These are phyloP conservation scores for Botrytis hyacinthi DNA, from an alignment of 2,329 filamentous ascomycete genomes.

Conservation along the genomic window DNA sequence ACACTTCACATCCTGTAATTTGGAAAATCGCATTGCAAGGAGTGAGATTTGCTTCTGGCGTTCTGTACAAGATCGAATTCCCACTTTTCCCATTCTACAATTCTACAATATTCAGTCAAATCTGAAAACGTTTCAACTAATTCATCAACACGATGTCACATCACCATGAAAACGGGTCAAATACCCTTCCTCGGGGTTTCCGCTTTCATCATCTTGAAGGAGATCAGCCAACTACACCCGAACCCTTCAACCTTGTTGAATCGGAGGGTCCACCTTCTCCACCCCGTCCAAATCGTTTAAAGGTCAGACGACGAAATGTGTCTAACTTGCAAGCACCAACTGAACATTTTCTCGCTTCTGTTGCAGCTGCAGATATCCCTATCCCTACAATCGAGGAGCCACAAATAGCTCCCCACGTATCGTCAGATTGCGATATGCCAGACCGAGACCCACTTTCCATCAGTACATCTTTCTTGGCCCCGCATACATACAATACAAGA, in stretches of 20 bases:
- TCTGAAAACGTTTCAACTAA: conserved; percentile 25
- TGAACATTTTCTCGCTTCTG: conserved; percentile 64
- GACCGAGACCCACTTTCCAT: conserved; percentile 27
- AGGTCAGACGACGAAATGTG: conserved; percentile 35
- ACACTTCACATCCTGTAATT: conserved; percentile 25
- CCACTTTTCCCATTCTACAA: background rate
- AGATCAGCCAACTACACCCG: conserved; percentile 34
- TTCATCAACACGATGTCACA: conserved; percentile 29
- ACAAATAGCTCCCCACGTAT: conserved; percentile 37
- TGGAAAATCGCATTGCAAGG: conserved; percentile 12
- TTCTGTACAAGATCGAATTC: conserved; percentile 21
- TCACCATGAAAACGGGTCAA: conserved; percentile 35
- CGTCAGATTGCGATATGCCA: conserved; percentile 33
- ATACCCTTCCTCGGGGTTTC: conserved; percentile 37
- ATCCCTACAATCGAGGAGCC: conserved; percentile 64
- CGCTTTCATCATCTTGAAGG: conserved; percentile 33
- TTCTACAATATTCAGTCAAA: conserved; percentile 18
- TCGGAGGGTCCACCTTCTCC: conserved; percentile 34
- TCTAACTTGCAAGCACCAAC: conserved; percentile 51
- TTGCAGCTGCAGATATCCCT: conserved; percentile 62
- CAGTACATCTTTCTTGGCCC: conserved; percentile 29
- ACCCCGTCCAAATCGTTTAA: conserved; percentile 35
- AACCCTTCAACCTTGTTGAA: conserved; percentile 29
- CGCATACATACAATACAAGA: conserved; percentile 24
- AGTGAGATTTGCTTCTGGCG: conserved; percentile 17